Evolutionary conservation across 2,329 filamentous ascomycete genomes (phyloP).

Genomic region (Drechslera avenae): DNA sequence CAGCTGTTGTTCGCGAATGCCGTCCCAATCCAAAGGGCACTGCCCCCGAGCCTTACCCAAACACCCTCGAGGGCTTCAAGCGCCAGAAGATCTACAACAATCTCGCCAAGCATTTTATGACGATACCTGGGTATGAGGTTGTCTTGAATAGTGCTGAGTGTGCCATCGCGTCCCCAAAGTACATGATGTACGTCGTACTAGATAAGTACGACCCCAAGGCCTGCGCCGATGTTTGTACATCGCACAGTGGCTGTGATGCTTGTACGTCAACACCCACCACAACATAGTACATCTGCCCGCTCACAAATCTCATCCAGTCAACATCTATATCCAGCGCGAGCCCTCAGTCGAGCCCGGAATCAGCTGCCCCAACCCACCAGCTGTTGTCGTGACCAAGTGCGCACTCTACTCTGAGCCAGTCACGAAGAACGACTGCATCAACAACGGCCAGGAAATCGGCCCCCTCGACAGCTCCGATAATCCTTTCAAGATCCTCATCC

Average conservation of each 20-base stretch:
- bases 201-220: slow-evolving; percentile 5
- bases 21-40: neutral
- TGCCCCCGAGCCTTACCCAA: neutral
- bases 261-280: slow-evolving; percentile 4
- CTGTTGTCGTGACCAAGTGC: slow-evolving; percentile 17
- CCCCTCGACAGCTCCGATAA: slow-evolving; percentile 15
- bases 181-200: slow-evolving; percentile 8
- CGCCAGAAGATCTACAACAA: neutral
- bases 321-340: slow-evolving; percentile 27
- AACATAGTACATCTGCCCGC: neutral
- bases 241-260: slow-evolving; percentile 4
- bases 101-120: neutral
- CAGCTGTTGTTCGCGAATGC: neutral
- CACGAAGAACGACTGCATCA: slow-evolving; percentile 4
- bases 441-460: slow-evolving; percentile 15
- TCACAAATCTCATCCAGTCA: slow-evolving; percentile 13
- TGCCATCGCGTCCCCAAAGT: slow-evolving; percentile 10
- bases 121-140: slow-evolving; percentile 7
- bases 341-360: slow-evolving; percentile 14
- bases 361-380: slow-evolving; percentile 22
- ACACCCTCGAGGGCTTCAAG: slow-evolving; percentile 3
- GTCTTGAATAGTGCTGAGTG: slow-evolving; percentile 6
- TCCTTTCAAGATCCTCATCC: slow-evolving; percentile 14
- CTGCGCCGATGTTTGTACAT: slow-evolving; percentile 15
- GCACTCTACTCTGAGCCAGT: slow-evolving; percentile 17